Conservation (phyloP, 306 rosid species). For the Coriaria nepalensis region DNA sequence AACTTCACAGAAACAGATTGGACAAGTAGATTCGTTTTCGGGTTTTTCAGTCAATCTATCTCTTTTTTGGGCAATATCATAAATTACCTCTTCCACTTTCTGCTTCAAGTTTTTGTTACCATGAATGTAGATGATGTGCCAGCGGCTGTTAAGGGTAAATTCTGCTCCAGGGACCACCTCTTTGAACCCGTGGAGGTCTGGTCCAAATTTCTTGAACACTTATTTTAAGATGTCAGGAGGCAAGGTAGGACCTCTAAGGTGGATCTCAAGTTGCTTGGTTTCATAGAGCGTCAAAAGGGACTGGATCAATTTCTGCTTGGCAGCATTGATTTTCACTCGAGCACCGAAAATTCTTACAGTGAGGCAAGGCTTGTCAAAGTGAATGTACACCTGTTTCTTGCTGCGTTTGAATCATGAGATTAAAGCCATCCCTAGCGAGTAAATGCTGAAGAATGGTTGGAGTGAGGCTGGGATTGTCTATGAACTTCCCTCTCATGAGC, state of each 20-base stretch:
- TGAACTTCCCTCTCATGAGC: constrained; percentile 54
- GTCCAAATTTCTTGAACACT: constrained; percentile 65
- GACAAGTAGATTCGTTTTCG: constrained; percentile 36
- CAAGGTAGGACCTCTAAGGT: constrained; percentile 44
- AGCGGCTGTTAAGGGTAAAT: constrained; percentile 38
- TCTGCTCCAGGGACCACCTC: constrained; percentile 60
- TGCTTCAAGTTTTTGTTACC: constrained; percentile 62
- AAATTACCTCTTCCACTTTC: constrained; percentile 43
- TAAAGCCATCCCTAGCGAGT: constrained; percentile 53
- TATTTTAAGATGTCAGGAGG: constrained; percentile 82
- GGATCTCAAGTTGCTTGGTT: constrained; percentile 55
- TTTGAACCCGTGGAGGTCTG: constrained; percentile 67
- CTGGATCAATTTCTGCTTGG: constrained; percentile 44
- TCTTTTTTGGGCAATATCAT: constrained; percentile 31
- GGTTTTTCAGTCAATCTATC: constrained; percentile 23
- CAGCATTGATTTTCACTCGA: constrained; percentile 33
- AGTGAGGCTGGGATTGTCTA: constrained; percentile 42
- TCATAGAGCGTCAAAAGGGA: constrained; percentile 48
- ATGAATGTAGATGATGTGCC: constrained; percentile 35
- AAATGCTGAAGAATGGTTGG: constrained; percentile 55
- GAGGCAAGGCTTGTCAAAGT: constrained; percentile 49
- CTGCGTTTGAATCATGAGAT: constrained; percentile 35
- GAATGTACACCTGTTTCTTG: constrained; percentile 51
- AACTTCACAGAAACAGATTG: constrained; percentile 81
- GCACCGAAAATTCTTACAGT: constrained; percentile 54